Evolutionary conservation across 2,329 filamentous ascomycete species (phyloP).

Genomic region (Aspergillus sp.): DNA sequence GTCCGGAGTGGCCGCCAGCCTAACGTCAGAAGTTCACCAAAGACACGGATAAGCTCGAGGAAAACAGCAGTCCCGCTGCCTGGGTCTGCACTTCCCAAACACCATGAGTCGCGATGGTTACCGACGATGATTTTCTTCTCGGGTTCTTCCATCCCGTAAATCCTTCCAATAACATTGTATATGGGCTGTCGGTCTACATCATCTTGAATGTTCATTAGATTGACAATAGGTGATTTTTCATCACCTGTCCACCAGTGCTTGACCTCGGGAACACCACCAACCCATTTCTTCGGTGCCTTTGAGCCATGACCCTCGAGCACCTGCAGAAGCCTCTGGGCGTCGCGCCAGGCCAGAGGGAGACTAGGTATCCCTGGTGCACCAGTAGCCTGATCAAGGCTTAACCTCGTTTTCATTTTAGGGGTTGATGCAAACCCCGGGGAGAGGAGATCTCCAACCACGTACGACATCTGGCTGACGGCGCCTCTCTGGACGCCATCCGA

Average conservation of each 20-base stretch:
- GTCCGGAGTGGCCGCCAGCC: conserved; percentile 93
- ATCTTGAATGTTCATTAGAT: conserved; percentile 82
- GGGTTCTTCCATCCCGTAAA: conserved; percentile 78
- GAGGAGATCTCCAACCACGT: conserved; percentile 85
- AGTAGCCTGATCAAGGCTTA: conserved; percentile 67
- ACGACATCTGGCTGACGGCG: conserved; percentile 75
- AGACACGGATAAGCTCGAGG: conserved; percentile 81
- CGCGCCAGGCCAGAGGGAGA: conserved; percentile 83
- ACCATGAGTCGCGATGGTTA: conserved; percentile 91
- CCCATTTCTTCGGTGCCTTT: conserved; percentile 68
- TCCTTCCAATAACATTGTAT: conserved; percentile 86
- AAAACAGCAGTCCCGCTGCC: conserved; percentile 88
- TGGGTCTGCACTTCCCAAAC: conserved; percentile 81
- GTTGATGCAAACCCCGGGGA: conserved; percentile 76
- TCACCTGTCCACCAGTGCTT: conserved; percentile 84
- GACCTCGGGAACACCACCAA: conserved; percentile 72
- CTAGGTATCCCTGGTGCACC: conserved; percentile 84
- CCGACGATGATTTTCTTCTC: conserved; percentile 86
- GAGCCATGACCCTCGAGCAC: conserved; percentile 73
- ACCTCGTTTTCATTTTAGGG: conserved; percentile 55
- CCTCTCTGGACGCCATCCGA: conserved; percentile 80
- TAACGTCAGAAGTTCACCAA: conserved; percentile 71
- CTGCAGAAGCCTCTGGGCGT: conserved; percentile 77
- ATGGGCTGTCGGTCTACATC: conserved; percentile 79
- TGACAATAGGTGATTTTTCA: conserved; percentile 70